phyloP scores from a whole-genome alignment of 148 eudicot species.

The Nepenthes mirabilis region DNA sequence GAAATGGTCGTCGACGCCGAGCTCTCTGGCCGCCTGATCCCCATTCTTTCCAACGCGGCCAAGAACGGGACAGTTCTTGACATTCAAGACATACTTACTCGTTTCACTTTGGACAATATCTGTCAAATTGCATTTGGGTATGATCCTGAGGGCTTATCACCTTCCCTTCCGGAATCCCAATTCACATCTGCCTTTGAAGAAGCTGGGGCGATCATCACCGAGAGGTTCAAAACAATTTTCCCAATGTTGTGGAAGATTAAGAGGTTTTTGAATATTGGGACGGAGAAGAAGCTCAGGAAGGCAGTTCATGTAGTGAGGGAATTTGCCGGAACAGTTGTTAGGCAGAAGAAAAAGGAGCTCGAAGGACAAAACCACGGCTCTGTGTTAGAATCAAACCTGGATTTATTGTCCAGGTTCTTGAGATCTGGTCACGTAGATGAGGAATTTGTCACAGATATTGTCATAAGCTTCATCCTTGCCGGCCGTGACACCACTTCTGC shows the following conservation, averaged over 20 bases:
- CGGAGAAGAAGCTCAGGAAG: constrained; percentile 23
- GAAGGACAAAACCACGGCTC: too few relatives aligned
- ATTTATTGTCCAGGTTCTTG: constrained; percentile 34
- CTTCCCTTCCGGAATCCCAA: constrained; percentile 14
- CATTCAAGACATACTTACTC: constrained; percentile 18
- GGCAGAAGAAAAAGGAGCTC: constrained; percentile 5
- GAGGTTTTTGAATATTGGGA: constrained; percentile 24
- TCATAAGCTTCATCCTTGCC: constrained; percentile 33
- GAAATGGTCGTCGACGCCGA: constrained; percentile 36
- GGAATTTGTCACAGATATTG: constrained; percentile 24
- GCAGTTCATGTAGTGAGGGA: constrained; percentile 11
- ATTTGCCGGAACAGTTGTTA: constrained; percentile 8
- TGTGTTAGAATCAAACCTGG: not conserved
- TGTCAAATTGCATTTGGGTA: constrained; percentile 29
- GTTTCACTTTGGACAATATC: constrained; percentile 21
- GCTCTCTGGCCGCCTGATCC: constrained; percentile 27
- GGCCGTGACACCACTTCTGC: constrained; percentile 32
- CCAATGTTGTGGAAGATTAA: constrained; percentile 23
- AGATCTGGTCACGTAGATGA: constrained; percentile 28
- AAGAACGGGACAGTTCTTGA: constrained; percentile 8
- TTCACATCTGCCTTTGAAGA: constrained; percentile 31
- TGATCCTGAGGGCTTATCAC: constrained; percentile 25
- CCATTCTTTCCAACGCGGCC: constrained; percentile 12
- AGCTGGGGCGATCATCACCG: constrained; percentile 15
- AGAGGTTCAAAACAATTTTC: constrained; percentile 13